These are phyloP conservation scores for Chalaropsis thielavioides DNA, from an alignment of 2,329 filamentous ascomycete genomes.

Conservation along the genomic window DNA sequence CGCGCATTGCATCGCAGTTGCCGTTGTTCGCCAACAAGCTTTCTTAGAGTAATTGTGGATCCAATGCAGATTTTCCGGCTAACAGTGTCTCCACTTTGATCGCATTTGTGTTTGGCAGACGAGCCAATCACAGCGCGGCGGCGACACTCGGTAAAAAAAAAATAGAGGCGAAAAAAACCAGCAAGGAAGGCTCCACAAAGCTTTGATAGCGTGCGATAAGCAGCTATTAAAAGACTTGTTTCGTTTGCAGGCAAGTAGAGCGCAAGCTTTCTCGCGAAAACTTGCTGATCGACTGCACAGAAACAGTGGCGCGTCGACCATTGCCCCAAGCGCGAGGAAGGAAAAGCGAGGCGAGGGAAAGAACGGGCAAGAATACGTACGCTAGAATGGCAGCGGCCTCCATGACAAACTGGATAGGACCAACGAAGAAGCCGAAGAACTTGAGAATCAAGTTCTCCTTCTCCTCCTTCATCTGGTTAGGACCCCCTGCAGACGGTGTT, in stretches of 20 bases:
- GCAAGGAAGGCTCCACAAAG: not conserved
- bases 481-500: slow-evolving; percentile 39
- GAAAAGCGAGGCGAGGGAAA: no score
- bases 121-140: slow-evolving; percentile 6
- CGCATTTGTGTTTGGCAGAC: not conserved
- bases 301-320: not conserved
- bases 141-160: slow-evolving; percentile 8
- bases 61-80: not conserved
- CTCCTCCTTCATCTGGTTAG: slow-evolving; percentile 85
- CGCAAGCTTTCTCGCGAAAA: not conserved
- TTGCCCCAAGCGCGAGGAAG: no score
- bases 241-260: not conserved
- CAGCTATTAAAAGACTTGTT: not conserved
- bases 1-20: not conserved
- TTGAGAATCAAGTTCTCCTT: slow-evolving; percentile 74
- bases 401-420: slow-evolving; percentile 90
- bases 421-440: slow-evolving; percentile 70
- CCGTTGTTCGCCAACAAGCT: not conserved
- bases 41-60: not conserved
- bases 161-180: no score
- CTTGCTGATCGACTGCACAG: not conserved
- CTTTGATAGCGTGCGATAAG: not conserved
- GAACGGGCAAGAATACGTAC: slow-evolving; percentile 65
- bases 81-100: not conserved
- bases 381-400: slow-evolving; percentile 70